Base-by-base conservation (phyloP, 306 rosid species). In the Fragaria iinumae region DNA sequence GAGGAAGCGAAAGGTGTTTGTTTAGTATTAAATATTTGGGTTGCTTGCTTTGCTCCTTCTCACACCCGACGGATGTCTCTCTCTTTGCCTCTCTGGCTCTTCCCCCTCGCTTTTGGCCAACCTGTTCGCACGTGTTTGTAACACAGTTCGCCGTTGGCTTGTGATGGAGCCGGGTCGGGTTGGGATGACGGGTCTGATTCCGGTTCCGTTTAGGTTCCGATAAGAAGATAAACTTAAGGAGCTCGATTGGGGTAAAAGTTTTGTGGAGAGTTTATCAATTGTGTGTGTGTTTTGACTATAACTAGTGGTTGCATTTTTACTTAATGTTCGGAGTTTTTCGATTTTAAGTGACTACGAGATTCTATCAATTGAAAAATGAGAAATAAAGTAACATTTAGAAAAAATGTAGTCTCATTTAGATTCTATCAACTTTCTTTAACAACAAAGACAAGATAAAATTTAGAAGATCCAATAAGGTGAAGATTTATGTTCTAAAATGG, bases 31-130 rank as follows among this genome's bases (percentile, higher is more conserved):
- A 67, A 41, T n/a, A 41, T 13, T 23, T 32, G 55, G 20, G 55
- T 55, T 11, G 56, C 21, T 81, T 66, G 56, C 20, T 55, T 80
- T 48, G 56, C 49, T 73, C 56, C 32, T 67, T 23, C 69, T 63
- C 8, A 47, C 66, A 16, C 79, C 77, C 80, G 59, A 52, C 67
- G 44, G 49, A 34, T 43, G 41, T 18, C 38, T 12, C 62, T 50
- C 38, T 38, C 71, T 44, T 25, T 52, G 52, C 32, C 48, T 43
- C 41, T 57, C 78, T 45, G 78, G 47, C 70, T 11, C 27, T 32
- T 36, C 55, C 43, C 44, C 27, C 52, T 17, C 20, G 34, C 64
- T 60, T 60, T 59, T 41, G 21, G 45, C 70, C 43, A 60, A 57
- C 70, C 70, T 18, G 53, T n/a, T 44, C 70, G 47, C 78, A 62